Evolutionary conservation across 306 rosid genomes (phyloP).

Genomic region (Rubus parviflorus): DNA sequence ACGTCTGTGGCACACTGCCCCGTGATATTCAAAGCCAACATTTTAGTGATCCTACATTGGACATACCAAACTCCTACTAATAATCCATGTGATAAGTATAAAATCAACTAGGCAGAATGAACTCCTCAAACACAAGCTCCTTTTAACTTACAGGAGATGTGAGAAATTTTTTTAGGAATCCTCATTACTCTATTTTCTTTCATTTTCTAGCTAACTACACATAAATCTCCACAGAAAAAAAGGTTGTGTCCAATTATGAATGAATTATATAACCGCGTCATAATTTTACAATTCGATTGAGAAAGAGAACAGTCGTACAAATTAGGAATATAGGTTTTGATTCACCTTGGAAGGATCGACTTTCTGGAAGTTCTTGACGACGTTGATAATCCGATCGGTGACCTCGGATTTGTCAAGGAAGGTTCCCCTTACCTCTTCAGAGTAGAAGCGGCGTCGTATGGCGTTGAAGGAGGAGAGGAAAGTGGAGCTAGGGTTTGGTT

Average conservation of each 20-base stretch:
- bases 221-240: not conserved
- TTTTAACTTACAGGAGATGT: too few species aligned
- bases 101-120: too few species aligned
- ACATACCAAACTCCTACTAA: slow-evolving; percentile 8
- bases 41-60: not conserved
- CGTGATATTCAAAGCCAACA: not conserved
- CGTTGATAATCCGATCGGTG: slow-evolving; percentile 81
- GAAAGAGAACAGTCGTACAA: not conserved
- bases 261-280: too few species aligned
- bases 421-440: slow-evolving; percentile 74
- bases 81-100: not conserved
- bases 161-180: too few species aligned
- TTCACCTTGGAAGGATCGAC: slow-evolving; percentile 84
- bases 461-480: slow-evolving; percentile 34
- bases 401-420: slow-evolving; percentile 97
- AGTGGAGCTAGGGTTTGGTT: slow-evolving; percentile 24
- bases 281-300: too few species aligned
- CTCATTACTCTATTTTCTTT: not conserved
- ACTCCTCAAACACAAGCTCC: not conserved
- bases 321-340: slow-evolving; percentile 2
- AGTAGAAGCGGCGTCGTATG: slow-evolving; percentile 52
- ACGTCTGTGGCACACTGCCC: not conserved
- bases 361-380: slow-evolving; percentile 94
- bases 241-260: too few species aligned
- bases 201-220: not conserved